These are phyloP conservation scores for Scleroderma citrinum DNA, from an alignment of 768 basidiomycete genomes.

Conservation along the genomic window DNA sequence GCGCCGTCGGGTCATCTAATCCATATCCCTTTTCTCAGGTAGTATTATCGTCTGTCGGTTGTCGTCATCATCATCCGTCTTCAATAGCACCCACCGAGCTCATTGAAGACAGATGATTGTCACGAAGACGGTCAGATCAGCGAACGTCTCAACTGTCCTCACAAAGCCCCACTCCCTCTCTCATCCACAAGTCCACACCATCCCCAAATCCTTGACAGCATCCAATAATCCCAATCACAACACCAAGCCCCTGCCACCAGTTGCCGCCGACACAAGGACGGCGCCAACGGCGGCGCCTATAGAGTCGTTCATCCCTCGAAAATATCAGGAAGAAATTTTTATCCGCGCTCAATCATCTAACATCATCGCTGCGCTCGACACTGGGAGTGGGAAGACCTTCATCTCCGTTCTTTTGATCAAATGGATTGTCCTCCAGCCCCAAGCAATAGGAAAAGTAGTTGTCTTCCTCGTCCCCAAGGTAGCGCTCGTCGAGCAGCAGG, in stretches of 20 bases:
- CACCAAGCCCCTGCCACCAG: not conserved
- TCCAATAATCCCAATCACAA: not conserved
- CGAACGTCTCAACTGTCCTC: not conserved
- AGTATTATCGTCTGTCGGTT: not conserved
- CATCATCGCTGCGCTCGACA: slow-evolving; percentile 55
- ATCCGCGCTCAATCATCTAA: slow-evolving; percentile 43
- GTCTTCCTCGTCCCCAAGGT: slow-evolving; percentile 86
- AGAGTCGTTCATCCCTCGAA: slow-evolving; percentile 40
- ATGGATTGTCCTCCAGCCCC: slow-evolving; percentile 56
- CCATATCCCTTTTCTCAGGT: not conserved
- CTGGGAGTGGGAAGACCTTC: slow-evolving; percentile 57
- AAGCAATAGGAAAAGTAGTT: slow-evolving; percentile 50
- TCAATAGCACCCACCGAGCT: slow-evolving; percentile 7
- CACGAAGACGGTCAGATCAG: not conserved
- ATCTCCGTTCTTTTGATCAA: slow-evolving; percentile 64
- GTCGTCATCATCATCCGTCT: not conserved
- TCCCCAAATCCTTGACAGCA: not conserved
- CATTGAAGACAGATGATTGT: slow-evolving; percentile 7
- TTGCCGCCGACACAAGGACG: slow-evolving; percentile 9
- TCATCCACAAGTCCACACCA: not conserved
- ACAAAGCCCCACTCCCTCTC: not conserved
- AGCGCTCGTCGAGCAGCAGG: slow-evolving; percentile 80
- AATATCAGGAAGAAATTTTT: slow-evolving; percentile 54
- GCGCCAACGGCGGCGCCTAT: slow-evolving; percentile 19
- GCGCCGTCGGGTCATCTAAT: not conserved